Base-by-base conservation (phyloP, 768 basidiomycete genomes). In the Glaciozyma antarctica region DNA sequence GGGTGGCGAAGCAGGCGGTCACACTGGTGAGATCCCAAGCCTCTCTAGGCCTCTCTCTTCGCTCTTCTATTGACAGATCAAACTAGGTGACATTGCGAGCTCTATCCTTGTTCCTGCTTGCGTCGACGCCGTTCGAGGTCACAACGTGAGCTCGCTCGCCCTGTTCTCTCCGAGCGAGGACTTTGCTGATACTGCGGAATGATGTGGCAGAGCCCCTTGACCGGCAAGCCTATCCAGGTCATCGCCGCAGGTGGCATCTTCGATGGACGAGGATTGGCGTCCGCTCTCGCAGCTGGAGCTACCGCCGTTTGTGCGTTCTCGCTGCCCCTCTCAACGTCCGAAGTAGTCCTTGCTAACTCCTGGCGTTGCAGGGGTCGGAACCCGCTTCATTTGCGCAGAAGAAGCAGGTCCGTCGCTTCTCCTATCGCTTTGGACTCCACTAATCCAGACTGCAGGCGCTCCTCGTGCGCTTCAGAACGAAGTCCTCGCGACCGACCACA, bases 181-280 rank as follows among this genome's bases (percentile, higher is more conserved):
- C 2, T 12, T 41, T 2, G 2, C 38, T 41, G 13, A 41, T n/a
- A 41, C 32, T 10, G 85, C 74, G 86, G 84, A 74, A 21, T 16
- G 81, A 80, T 77, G 86, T n/a, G n/a, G n/a, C 79, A 69, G 88
- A 49, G 87, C 0, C 85, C 90, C 15, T 77, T 95, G 66, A 94
- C 86, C 0, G 88, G 88, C 57, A 79, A 85, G 71, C 89, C 89
- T 0, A 80, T 95, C 16, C 88, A 89, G 73, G 88, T 97, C 52
- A 78, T 97, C 64, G 92, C 90, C 34, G 92, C 92, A 5, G 92
- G 92, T 38, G 92, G 90, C 0, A 87, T 97, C 24, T 90, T 84
- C 77, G 89, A 94, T 70, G 52, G 52, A 6, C 17, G n/a, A 43
- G 48, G 47, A 21, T 24, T 48, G 21, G 47, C 47, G 7, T 48